These are phyloP conservation scores for Eucalyptus fibrosa DNA, from an alignment of 345 rosid species.

Conservation along the genomic window DNA sequence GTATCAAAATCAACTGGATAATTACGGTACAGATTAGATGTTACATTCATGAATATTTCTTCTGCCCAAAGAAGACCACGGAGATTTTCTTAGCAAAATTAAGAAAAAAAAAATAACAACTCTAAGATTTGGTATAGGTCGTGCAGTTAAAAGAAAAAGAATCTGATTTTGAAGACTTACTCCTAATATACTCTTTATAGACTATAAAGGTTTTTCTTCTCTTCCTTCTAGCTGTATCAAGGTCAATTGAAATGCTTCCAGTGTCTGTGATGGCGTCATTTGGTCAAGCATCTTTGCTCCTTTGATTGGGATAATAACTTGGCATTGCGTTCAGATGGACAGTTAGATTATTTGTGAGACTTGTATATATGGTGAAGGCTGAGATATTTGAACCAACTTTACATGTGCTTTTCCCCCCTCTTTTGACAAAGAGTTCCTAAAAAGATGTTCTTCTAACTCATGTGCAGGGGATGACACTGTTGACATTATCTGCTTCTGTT, in stretches of 20 bases:
- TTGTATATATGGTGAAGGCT: background rate
- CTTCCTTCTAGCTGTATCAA: background rate
- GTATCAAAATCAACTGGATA: background rate
- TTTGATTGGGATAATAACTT: background rate
- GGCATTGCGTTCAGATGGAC: background rate
- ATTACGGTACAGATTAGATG: background rate
- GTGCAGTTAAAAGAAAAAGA: background rate
- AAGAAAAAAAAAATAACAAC: background rate
- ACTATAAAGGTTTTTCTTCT: background rate
- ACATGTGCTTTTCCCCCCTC: background rate
- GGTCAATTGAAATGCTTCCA: background rate
- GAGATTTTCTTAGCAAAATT: background rate
- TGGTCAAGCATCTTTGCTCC: background rate
- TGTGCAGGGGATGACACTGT: slow-evolving; percentile 77
- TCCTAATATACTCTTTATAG: background rate
- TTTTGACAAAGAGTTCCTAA: background rate
- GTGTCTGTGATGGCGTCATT: background rate
- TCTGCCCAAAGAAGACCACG: background rate
- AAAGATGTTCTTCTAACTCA: background rate
- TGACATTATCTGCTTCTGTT: slow-evolving; percentile 68
- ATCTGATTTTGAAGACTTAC: background rate
- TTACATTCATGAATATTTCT: background rate
- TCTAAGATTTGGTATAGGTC: background rate
- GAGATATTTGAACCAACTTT: background rate
- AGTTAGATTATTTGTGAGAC: background rate